Evolutionary conservation across 192 early-diverging fungal genomes (phyloP), one percentile per base, ranked within the genome.

Genomic region (Lobulomyces angularis): DNA sequence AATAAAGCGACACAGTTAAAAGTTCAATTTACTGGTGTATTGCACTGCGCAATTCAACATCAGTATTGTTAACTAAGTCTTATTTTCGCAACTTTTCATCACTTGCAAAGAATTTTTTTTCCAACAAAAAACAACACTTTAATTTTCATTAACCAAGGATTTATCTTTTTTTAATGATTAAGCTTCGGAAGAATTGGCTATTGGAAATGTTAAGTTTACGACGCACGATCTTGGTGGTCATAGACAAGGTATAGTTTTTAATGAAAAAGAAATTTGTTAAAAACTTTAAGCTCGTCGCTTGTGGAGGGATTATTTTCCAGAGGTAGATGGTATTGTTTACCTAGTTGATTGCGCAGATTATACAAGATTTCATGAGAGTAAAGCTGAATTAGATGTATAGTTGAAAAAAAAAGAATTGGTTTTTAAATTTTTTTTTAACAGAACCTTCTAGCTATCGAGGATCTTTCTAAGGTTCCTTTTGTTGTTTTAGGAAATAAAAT

Each of bases 261-360:
- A 30, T 30, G 24, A 3, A 11, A 43, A n/a, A n/a, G n/a, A n/a
- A n/a, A n/a, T n/a, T n/a, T n/a, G n/a, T n/a, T n/a, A n/a, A n/a
- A n/a, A n/a, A n/a, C n/a, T n/a, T n/a, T 22, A 48, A 54, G 88
- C 94, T 30, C 90, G 94, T 40, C 80, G 94, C 49, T 74, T 98
- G 55, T 98, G 94, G 94, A 88, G 85, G 61, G 89, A 98, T 56
- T 98, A 98, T 64, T 96, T 94, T 65, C 89, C 91, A 28, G 94
- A 96, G 55, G 91, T 96, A 43, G 81, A 84, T 48, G 94, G 91
- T 28, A 94, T 98, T 50, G 90, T 98, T 40, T 98, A 96, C 68
- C 69, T 98, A 53, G 91, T 98, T 11, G 94, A 98, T 53, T 74
- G 79, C 47, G 85, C 82, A 22, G 90, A 98, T 55, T 63, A 61